A percentile compares a stretch with the other conserved stretches of the same genome.
Evolutionary conservation across 257 asterid genomes (phyloP).

Genomic region (Fraxinus anomala): DNA sequence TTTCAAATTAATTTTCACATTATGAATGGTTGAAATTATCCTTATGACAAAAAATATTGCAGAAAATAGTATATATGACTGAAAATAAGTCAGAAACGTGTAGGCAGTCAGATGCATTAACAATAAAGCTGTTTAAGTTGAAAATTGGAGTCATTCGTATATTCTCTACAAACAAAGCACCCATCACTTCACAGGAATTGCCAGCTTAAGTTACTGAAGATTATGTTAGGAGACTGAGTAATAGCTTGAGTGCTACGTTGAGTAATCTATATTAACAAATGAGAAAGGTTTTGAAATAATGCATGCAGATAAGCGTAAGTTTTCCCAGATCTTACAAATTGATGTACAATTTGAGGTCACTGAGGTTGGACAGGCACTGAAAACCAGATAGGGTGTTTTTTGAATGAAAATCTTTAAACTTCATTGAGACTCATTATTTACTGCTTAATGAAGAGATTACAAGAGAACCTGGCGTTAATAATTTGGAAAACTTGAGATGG

Average conservation of each 20-base stretch:
- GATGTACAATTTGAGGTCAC: not conserved
- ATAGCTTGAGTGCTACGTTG: not conserved
- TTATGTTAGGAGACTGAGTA: not conserved
- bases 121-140: not conserved
- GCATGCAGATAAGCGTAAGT: not conserved
- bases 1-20: not conserved
- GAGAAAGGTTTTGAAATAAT: not conserved
- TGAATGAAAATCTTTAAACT: too few species aligned
- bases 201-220: not conserved
- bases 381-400: not conserved
- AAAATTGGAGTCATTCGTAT: not conserved
- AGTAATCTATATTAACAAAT: not conserved
- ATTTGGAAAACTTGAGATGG: not conserved
- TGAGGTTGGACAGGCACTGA: not conserved
- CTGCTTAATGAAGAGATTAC: not conserved
- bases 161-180: not conserved
- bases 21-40: not conserved
- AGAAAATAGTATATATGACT: not conserved
- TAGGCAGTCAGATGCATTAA: not conserved
- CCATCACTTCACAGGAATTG: not conserved
- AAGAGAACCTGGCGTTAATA: not conserved
- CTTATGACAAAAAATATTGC: not conserved
- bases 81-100: not conserved
- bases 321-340: not conserved
- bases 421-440: not conserved